These are phyloP conservation scores for Kickxella alabastrina DNA, from an alignment of 192 early-diverging fungal genomes.

Conservation along the genomic window DNA sequence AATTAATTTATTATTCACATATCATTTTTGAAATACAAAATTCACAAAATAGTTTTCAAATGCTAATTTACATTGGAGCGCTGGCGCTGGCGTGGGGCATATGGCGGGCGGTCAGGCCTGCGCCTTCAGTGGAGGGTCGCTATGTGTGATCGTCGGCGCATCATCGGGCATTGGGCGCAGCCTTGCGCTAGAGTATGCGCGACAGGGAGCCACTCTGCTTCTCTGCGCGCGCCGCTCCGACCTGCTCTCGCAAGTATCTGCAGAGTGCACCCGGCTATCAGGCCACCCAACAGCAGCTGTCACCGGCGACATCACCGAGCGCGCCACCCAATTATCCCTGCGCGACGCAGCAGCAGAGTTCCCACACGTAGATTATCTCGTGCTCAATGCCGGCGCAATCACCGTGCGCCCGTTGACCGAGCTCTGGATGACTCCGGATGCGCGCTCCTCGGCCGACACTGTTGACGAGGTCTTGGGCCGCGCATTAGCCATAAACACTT, in stretches of 20 bases:
- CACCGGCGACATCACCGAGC: conserved; percentile 58
- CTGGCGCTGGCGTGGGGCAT: conserved; percentile 5
- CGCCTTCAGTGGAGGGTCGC: conserved; percentile 21
- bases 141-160: conserved; percentile 70
- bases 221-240: conserved; percentile 60
- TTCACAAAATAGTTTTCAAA: too few relatives aligned
- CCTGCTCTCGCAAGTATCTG: conserved; percentile 50
- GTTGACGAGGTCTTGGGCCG: conserved; percentile 33
- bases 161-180: conserved; percentile 73
- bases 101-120: conserved; percentile 13
- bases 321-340: conserved; percentile 50
- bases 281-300: conserved; percentile 21
- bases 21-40: too few relatives aligned
- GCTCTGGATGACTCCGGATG: conserved; percentile 32
- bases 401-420: conserved; percentile 67
- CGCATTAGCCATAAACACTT: conserved; percentile 59
- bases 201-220: conserved; percentile 57
- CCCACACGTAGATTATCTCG: conserved; percentile 59
- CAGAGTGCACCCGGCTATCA: conserved; percentile 36
- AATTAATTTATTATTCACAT: too few relatives aligned
- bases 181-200: conserved; percentile 65
- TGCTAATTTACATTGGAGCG: not conserved
- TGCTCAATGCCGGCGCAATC: conserved; percentile 74
- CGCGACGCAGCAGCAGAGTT: conserved; percentile 23
- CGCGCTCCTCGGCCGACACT: conserved; percentile 15